phyloP scores from a whole-genome alignment of 2,329 filamentous ascomycete species.

The Colletotrichum siamense region DNA sequence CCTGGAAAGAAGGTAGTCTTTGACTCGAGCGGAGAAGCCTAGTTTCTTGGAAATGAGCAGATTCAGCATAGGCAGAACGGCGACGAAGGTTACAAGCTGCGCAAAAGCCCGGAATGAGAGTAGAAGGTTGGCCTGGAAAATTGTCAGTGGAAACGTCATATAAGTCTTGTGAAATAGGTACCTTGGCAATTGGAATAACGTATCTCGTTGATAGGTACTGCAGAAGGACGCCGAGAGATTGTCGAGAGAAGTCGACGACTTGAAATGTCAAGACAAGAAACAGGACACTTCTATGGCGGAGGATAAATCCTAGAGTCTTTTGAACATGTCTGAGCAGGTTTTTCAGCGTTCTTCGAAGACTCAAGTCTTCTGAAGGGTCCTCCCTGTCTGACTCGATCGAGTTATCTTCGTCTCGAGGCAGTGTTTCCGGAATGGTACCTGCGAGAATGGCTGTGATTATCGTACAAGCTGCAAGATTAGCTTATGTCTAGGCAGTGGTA shows the following conservation, averaged over 20 bases:
- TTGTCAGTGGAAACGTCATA: background rate
- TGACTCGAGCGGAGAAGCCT: background rate
- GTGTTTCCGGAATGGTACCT: background rate
- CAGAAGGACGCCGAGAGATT: background rate
- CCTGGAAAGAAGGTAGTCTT: background rate
- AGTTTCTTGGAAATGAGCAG: background rate
- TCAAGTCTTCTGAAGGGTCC: background rate
- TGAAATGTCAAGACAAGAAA: background rate
- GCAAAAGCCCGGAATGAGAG: background rate
- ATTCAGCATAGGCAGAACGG: background rate
- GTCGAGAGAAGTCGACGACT: background rate
- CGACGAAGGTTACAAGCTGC: background rate
- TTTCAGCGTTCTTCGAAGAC: background rate
- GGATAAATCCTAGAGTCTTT: background rate
- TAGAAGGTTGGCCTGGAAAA: background rate
- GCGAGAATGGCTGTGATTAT: background rate
- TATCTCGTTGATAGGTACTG: background rate
- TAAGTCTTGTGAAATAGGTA: background rate
- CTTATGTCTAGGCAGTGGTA: rapidly evolving
- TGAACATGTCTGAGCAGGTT: background rate
- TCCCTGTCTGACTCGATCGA: background rate
- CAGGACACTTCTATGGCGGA: background rate
- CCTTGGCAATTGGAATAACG: background rate
- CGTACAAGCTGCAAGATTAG: background rate
- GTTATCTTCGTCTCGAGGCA: background rate